Evolutionary conservation across 2,329 filamentous ascomycete genomes (phyloP).

Genomic region (Zarea fungicola): DNA sequence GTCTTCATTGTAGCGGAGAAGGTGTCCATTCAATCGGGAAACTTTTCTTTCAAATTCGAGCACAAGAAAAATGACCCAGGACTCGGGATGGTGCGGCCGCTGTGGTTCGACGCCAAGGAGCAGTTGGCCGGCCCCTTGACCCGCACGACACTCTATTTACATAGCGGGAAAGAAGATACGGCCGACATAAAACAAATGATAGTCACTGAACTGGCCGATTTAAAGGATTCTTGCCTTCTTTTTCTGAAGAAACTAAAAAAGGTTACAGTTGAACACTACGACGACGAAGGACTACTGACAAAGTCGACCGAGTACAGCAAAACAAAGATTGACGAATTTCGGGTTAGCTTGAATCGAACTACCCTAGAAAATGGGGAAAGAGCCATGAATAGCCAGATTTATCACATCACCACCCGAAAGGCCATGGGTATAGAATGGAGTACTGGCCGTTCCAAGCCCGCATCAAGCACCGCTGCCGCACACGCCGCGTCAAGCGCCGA

Average conservation of each 20-base stretch:
- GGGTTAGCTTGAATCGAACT: neutral
- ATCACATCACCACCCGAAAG: constrained; percentile 26
- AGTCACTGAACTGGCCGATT: constrained; percentile 28
- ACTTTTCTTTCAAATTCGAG: constrained; percentile 35
- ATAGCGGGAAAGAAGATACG: neutral
- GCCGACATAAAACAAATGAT: constrained; percentile 21
- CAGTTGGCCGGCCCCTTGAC: neutral
- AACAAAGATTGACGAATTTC: neutral
- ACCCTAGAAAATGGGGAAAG: neutral
- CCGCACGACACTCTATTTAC: neutral
- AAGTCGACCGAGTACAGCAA: neutral
- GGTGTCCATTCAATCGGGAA: constrained; percentile 35
- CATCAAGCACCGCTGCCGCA: constrained; percentile 18
- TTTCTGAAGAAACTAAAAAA: constrained; percentile 36
- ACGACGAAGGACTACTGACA: constrained; percentile 10
- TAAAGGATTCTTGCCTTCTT: constrained; percentile 35
- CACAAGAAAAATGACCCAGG: constrained; percentile 15
- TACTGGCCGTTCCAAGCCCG: constrained; percentile 27
- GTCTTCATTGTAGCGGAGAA: constrained; percentile 37
- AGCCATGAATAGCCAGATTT: neutral
- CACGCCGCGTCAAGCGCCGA: constrained; percentile 24
- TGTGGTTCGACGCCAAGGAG: neutral
- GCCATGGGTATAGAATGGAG: constrained; percentile 26
- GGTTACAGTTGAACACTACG: constrained; percentile 28
- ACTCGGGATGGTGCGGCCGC: neutral